Evolutionary conservation across 441 rosid genomes (phyloP).

Genomic region (Populus hybrid): DNA sequence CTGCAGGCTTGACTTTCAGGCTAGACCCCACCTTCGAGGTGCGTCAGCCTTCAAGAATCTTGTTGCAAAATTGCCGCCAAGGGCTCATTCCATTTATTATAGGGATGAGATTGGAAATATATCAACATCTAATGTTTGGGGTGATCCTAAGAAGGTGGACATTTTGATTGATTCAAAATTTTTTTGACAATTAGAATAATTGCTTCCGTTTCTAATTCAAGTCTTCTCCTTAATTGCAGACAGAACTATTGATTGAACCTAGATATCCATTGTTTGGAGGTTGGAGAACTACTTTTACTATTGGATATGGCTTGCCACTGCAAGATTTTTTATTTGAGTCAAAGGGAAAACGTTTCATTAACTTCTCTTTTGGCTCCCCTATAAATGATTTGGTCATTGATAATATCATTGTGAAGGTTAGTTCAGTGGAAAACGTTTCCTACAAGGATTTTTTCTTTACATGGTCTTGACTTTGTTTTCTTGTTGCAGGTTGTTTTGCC

Average conservation of each 20-base stretch:
- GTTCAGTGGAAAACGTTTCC: slow-evolving; percentile 17
- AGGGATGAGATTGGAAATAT: slow-evolving; percentile 97
- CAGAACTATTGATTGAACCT: slow-evolving; percentile 80
- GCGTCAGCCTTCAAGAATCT: slow-evolving; percentile 72
- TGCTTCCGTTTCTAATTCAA: slow-evolving; percentile 25
- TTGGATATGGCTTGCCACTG: slow-evolving; percentile 92
- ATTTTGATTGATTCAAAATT: background rate
- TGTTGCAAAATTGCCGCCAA: slow-evolving; percentile 80
- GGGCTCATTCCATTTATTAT: slow-evolving; percentile 88
- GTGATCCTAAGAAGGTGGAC: slow-evolving; percentile 79
- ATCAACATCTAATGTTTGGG: slow-evolving; percentile 81
- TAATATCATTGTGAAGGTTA: slow-evolving; percentile 74
- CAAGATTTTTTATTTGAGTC: slow-evolving; percentile 68
- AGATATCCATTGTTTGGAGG: slow-evolving; percentile 96
- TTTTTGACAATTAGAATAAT: background rate
- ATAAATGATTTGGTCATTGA: slow-evolving; percentile 69
- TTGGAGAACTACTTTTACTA: slow-evolving; percentile 91
- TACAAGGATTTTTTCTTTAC: background rate
- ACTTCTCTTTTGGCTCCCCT: slow-evolving; percentile 72
- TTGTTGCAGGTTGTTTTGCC: slow-evolving; percentile 82
- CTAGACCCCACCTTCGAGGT: slow-evolving; percentile 59
- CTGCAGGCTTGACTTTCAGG: slow-evolving; percentile 83
- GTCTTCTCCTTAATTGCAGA: slow-evolving; percentile 49
- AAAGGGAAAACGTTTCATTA: slow-evolving; percentile 71
- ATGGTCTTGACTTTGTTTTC: slow-evolving; percentile 15